A percentile compares a stretch with the other conserved stretches of the same genome.
phyloP scores from a whole-genome alignment of 2,329 filamentous ascomycete genomes.

The Talaromyces sp. region DNA sequence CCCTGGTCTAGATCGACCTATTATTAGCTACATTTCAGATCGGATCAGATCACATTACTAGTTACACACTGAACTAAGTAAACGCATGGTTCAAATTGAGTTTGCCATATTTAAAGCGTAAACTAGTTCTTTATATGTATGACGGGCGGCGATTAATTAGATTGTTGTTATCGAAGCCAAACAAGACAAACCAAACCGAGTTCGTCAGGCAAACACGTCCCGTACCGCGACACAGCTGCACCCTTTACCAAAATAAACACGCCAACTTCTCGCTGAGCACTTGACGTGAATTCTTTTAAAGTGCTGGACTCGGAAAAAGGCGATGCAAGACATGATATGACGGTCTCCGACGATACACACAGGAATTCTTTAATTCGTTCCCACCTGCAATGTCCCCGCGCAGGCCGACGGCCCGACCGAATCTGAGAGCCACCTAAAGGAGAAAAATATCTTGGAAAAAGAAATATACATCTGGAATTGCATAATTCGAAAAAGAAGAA shows the following conservation, averaged over 20 bases:
- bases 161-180: slow-evolving; percentile 14
- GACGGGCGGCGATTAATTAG: too few species aligned
- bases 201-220: background rate
- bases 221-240: slow-evolving; percentile 1
- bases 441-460: too few species aligned
- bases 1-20: background rate
- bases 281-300: too few species aligned
- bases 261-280: background rate
- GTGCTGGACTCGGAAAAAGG: too few species aligned
- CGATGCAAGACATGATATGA: too few species aligned
- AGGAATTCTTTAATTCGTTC: too few species aligned
- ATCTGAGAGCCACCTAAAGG: background rate
- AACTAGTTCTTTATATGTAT: too few species aligned
- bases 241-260: background rate
- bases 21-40: background rate
- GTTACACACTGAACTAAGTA: slow-evolving; percentile 6
- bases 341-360: too few species aligned
- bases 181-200: slow-evolving; percentile 19
- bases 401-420: background rate
- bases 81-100: background rate
- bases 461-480: background rate
- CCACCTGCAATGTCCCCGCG: background rate
- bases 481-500: background rate
- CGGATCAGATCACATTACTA: background rate
- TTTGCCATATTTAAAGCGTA: background rate